These are phyloP conservation scores for Halteria grandinella DNA, from an alignment of 73 alveolate genomes.

Conservation along the genomic window DNA sequence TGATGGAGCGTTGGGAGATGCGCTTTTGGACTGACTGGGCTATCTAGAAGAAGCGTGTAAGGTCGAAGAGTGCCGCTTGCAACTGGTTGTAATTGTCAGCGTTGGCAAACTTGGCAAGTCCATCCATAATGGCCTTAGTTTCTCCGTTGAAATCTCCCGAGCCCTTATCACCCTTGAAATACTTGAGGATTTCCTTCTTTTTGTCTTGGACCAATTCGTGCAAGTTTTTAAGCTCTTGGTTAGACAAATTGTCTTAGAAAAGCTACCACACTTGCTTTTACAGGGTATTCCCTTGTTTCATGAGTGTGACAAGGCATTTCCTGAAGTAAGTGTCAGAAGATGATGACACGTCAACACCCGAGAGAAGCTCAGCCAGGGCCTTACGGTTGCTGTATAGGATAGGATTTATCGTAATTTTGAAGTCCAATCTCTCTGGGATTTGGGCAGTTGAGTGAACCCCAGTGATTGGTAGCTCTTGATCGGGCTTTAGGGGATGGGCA, in stretches of 20 bases:
- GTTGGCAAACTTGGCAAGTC: slow-evolving; percentile 15
- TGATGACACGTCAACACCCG: slow-evolving; percentile 21
- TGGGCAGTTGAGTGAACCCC: not conserved
- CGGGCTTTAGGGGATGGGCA: slow-evolving; percentile 16
- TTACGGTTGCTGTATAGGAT: not conserved
- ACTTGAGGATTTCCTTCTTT: slow-evolving; percentile 21
- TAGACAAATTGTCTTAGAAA: not conserved
- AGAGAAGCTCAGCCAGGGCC: slow-evolving; percentile 10
- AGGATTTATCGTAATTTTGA: not conserved
- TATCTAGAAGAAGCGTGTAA: not conserved
- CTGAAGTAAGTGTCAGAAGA: not conserved
- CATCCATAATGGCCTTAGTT: not conserved
- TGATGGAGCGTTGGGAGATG: slow-evolving; percentile 21
- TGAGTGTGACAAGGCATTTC: not conserved
- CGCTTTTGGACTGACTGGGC: slow-evolving; percentile 7
- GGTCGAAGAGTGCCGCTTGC: not conserved
- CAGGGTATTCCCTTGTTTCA: slow-evolving; percentile 2
- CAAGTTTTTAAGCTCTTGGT: not conserved
- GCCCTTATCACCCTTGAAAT: slow-evolving; percentile 17
- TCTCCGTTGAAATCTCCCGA: slow-evolving; percentile 29
- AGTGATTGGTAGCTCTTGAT: slow-evolving; percentile 1
- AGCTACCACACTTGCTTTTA: not conserved
- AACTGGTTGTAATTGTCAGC: slow-evolving; percentile 24
- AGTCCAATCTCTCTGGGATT: not conserved
- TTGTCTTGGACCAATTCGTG: slow-evolving; percentile 12